Base-by-base conservation (phyloP, 2,329 filamentous ascomycete species). In the Talaromyces rugulosus region DNA sequence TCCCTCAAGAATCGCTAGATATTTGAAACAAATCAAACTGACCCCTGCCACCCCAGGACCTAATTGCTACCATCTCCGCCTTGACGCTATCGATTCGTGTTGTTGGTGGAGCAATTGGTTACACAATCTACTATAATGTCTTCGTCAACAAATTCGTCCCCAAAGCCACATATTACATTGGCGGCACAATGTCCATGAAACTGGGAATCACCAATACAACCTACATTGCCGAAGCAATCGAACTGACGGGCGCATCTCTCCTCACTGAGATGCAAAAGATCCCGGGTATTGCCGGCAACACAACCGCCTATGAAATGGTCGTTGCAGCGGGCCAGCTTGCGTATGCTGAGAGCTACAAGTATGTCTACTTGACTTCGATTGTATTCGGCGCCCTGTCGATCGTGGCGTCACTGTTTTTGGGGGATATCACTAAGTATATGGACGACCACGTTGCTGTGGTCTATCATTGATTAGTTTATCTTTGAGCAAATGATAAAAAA, bases 81-180 rank as follows among this genome's bases (percentile, higher is more conserved):
- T 77, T 91, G 27, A 89, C 88, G 0, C 82, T 90, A 42, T 83
- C 86, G n/a, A 85, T 90, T 66, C 86, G 88, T 42, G 86, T 89
- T 60, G 81, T 90, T 40, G 88, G 88, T 54, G 87, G 87, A 33
- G 82, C 83, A 12, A 83, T 90, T 63, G 87, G 85, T 36, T 89
- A 87, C 70, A 81, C 82, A n/a, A 78, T 83, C 54, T 81, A 81
- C 71, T 87, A 86, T 69, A 81, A 82, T 62, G 72, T 81, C 66
- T 80, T 80, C 64, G 68, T 80, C 64, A 75, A 77, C 64, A 80
- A 78, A 66, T 82, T 81, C 66, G 69, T 76, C 56, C 72, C 76
- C 7, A 75, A 78, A 50, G 80, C 83, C 27, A 75, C 71, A 2
- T 61, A 80, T 42, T 79, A 81, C 55, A 81, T 87, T 28, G 82